These are phyloP conservation scores for Hygrocybe coccinea DNA, from an alignment of 768 basidiomycete genomes.

Conservation along the genomic window DNA sequence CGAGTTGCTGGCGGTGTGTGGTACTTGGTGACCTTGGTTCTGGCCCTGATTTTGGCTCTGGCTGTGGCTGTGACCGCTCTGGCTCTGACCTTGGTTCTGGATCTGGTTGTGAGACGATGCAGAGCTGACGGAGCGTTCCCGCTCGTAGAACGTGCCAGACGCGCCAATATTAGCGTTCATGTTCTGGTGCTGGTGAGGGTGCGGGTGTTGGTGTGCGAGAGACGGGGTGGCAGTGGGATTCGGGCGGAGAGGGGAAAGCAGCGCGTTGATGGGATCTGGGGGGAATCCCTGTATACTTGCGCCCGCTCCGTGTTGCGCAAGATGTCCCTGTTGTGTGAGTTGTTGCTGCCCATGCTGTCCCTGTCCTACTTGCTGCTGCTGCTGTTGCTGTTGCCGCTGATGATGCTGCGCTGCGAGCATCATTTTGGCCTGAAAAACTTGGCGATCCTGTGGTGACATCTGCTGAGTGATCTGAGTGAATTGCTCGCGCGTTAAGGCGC, in stretches of 20 bases:
- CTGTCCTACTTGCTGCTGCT: slow-evolving; percentile 10
- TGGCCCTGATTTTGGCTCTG: background rate
- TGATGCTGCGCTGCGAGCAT: slow-evolving; percentile 9
- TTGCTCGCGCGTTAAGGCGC: slow-evolving; percentile 8
- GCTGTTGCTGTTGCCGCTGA: slow-evolving; percentile 8
- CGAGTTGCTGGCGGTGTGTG: no score
- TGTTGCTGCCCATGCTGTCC: slow-evolving; percentile 8
- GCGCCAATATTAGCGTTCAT: background rate
- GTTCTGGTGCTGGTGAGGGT: background rate
- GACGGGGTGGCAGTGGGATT: background rate
- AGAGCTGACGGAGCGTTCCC: background rate
- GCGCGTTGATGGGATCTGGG: background rate
- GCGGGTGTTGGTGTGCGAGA: background rate
- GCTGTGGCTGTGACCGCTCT: background rate
- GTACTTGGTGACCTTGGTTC: background rate
- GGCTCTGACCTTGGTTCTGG: slow-evolving; percentile 4
- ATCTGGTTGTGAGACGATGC: background rate
- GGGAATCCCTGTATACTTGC: background rate
- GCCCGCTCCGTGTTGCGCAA: background rate
- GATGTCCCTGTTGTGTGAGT: background rate
- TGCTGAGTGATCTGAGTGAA: background rate
- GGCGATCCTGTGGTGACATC: slow-evolving; percentile 9
- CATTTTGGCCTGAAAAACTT: slow-evolving; percentile 10
- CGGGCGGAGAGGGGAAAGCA: background rate
- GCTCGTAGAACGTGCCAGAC: background rate